Percentiles rank a stretch among this genome's conserved stretches.
phyloP scores from a whole-genome alignment of 2,329 filamentous ascomycete species.

The Fusarium sp. region DNA sequence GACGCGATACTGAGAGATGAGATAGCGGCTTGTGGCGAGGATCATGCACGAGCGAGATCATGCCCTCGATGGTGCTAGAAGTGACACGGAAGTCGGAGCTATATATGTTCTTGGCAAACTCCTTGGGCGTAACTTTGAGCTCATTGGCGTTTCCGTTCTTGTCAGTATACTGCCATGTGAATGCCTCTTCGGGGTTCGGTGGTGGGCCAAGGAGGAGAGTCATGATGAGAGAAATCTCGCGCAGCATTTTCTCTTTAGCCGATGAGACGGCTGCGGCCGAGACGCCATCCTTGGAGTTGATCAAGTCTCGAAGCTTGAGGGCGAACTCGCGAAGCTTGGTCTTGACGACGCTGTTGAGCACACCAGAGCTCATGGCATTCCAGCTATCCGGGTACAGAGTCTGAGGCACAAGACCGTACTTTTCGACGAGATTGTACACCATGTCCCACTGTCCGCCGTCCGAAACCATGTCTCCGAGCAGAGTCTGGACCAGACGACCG shows the following conservation, averaged over 20 bases:
- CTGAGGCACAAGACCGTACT: constrained; percentile 91
- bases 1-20: constrained; percentile 78
- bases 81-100: constrained; percentile 68
- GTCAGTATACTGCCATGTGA: constrained; percentile 84
- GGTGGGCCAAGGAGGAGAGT: constrained; percentile 85
- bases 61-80: constrained; percentile 69
- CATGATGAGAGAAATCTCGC: constrained; percentile 82
- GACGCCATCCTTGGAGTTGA: constrained; percentile 47
- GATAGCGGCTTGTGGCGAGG: constrained; percentile 79
- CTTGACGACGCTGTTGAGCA: constrained; percentile 79
- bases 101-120: constrained; percentile 76
- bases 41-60: constrained; percentile 88
- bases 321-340: constrained; percentile 90
- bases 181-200: constrained; percentile 73
- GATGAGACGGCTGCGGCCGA: constrained; percentile 55
- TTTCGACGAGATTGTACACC: constrained; percentile 85
- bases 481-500: constrained; percentile 74
- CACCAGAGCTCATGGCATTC: constrained; percentile 77
- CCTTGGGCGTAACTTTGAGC: constrained; percentile 72
- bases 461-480: constrained; percentile 74
- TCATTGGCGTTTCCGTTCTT: constrained; percentile 71
- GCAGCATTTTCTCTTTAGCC: constrained; percentile 79
- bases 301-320: constrained; percentile 73
- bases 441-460: constrained; percentile 95
- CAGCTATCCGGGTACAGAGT: constrained; percentile 82